Evolutionary conservation across 2,329 filamentous ascomycete species (phyloP).

Genomic region (Diaporthe nobilis): DNA sequence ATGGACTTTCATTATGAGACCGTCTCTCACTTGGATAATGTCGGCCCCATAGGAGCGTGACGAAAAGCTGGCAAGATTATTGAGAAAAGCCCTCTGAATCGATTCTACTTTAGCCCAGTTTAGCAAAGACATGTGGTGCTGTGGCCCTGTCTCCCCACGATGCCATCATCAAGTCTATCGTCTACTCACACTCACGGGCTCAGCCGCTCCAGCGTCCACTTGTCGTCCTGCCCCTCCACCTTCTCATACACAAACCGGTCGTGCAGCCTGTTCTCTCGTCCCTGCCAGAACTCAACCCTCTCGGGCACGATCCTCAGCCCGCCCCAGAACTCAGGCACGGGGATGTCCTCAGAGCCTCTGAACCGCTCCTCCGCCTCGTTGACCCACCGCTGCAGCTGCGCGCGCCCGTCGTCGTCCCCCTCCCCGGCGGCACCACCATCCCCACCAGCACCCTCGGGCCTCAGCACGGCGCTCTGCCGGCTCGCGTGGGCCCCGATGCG

Average conservation of each 20-base stretch:
- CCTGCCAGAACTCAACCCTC: conserved; percentile 96
- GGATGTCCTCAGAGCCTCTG: conserved; percentile 82
- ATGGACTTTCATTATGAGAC: conserved; percentile 2
- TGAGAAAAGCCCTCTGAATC: background rate
- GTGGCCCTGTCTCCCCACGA: background rate
- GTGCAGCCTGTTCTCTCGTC: conserved; percentile 88
- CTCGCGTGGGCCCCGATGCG: conserved; percentile 95
- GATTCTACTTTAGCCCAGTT: too few relatives aligned
- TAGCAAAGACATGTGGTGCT: background rate
- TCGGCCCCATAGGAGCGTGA: background rate
- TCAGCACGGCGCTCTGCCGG: conserved; percentile 84
- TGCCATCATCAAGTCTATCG: too few relatives aligned
- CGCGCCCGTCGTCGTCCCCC: conserved; percentile 79
- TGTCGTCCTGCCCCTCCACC: conserved; percentile 60
- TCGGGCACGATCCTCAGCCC: conserved; percentile 89
- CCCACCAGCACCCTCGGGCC: conserved; percentile 45
- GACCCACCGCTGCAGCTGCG: conserved; percentile 83
- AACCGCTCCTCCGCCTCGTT: conserved; percentile 83
- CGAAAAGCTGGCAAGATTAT: too few relatives aligned
- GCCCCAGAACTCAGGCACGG: conserved; percentile 95
- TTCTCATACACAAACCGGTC: conserved; percentile 91
- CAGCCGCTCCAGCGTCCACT: conserved; percentile 80
- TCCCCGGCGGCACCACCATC: conserved; percentile 44
- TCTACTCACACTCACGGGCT: conserved; percentile 69
- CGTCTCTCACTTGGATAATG: background rate